A percentile compares a stretch with the other conserved stretches of the same genome.
These are phyloP conservation scores for Apophysomyces variabilis DNA, from an alignment of 371 early-diverging fungal species.

Conservation along the genomic window DNA sequence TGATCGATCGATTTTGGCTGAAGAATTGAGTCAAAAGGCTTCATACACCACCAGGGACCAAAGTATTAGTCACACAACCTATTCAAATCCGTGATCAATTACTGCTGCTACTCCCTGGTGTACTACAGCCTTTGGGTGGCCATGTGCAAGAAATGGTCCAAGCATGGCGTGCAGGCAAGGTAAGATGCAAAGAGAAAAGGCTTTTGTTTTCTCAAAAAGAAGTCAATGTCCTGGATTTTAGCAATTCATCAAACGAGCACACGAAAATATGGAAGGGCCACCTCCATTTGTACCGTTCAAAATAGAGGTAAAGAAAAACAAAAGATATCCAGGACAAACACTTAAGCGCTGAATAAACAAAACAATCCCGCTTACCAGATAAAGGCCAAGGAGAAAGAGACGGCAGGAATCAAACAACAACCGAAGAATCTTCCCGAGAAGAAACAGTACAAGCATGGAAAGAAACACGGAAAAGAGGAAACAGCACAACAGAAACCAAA, in stretches of 20 bases:
- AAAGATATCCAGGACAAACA: background rate
- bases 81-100: constrained; percentile 41
- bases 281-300: constrained; percentile 53
- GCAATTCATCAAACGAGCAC: constrained; percentile 44
- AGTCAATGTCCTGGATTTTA: background rate
- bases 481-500: background rate
- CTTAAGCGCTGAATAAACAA: too few species aligned
- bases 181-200: constrained; percentile 3
- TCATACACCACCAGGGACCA: constrained; percentile 51
- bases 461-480: too few species aligned
- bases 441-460: background rate
- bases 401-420: too few species aligned
- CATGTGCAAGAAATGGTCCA: constrained; percentile 48
- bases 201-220: background rate
- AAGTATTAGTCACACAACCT: constrained; percentile 37
- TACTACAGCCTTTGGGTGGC: constrained; percentile 44
- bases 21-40: constrained; percentile 19
- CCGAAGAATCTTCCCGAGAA: background rate
- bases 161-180: constrained; percentile 55
- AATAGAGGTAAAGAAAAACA: constrained; percentile 26
- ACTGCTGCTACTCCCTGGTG: constrained; percentile 36
- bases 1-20: too few species aligned
- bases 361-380: background rate
- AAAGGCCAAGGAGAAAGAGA: background rate
- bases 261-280: constrained; percentile 27